Evolutionary conservation across 75 land plant genomes (phyloP).

Genomic region (Pseudotsuga menziesii): DNA sequence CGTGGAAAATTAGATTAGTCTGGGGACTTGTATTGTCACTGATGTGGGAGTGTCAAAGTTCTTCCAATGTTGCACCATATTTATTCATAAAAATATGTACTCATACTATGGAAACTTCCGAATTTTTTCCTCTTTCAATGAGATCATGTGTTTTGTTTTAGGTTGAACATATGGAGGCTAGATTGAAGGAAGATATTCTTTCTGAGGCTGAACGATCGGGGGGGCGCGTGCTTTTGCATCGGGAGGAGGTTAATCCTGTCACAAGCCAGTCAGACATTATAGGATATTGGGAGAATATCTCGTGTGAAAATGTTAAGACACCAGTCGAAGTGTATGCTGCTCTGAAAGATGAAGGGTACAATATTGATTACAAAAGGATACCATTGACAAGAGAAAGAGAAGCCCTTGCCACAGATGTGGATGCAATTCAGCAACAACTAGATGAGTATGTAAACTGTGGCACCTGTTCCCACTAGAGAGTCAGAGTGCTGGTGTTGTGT

Average conservation of each 20-base stretch:
- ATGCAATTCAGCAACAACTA: conserved; percentile 73
- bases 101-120: background rate
- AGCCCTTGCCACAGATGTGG: conserved; percentile 81
- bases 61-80: background rate
- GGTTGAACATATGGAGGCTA: conserved; percentile 97
- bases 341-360: conserved; percentile 69
- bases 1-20: background rate
- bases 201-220: conserved; percentile 68
- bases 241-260: conserved; percentile 71
- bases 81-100: background rate
- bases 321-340: conserved; percentile 81
- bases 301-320: conserved; percentile 76
- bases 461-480: background rate
- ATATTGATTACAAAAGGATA: conserved; percentile 67
- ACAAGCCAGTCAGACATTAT: conserved; percentile 59
- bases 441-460: conserved; percentile 52
- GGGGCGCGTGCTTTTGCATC: conserved; percentile 82
- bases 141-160: conserved; percentile 15
- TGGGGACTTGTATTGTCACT: background rate
- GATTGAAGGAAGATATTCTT: conserved; percentile 91
- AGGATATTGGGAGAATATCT: conserved; percentile 92
- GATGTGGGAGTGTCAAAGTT: background rate
- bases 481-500: background rate
- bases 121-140: background rate
- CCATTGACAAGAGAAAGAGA: conserved; percentile 94